Evolutionary conservation across 768 basidiomycete genomes (phyloP).

Genomic region (Tricholoma hemisulphureum): DNA sequence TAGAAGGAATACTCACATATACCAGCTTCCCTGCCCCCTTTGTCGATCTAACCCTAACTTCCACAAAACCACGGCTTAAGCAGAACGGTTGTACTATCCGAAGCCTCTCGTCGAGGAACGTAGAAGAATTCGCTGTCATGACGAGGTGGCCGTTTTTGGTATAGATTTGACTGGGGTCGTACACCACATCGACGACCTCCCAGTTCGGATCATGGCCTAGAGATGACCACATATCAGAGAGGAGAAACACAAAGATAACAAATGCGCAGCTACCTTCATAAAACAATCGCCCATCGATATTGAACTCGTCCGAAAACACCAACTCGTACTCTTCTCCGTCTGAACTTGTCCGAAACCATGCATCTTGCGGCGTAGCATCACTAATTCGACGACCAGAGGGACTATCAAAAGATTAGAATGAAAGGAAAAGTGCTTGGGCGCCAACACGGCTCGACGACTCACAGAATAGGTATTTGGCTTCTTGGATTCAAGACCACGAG

Average conservation of each 20-base stretch:
- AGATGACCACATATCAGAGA: background rate
- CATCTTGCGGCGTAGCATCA: slow-evolving; percentile 16
- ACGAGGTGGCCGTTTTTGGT: background rate
- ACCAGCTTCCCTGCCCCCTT: background rate
- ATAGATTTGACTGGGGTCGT: background rate
- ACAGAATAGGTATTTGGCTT: slow-evolving; percentile 4
- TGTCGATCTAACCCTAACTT: background rate
- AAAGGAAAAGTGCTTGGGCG: background rate
- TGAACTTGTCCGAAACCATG: slow-evolving; percentile 31
- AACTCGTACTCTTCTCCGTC: slow-evolving; percentile 53
- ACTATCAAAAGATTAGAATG: background rate
- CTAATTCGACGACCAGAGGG: slow-evolving; percentile 5
- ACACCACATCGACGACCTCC: background rate
- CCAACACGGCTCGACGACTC: background rate
- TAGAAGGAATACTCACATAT: background rate
- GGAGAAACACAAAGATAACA: background rate
- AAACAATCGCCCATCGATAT: slow-evolving; percentile 50
- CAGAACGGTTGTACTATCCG: background rate
- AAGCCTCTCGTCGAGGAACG: background rate
- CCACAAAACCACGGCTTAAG: background rate
- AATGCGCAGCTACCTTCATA: slow-evolving; percentile 31
- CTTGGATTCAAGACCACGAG: background rate
- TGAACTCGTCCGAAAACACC: slow-evolving; percentile 67
- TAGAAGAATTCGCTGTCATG: background rate
- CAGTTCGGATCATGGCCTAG: background rate